Evolutionary conservation across 805 yeast species (phyloP), one percentile per base, ranked within the genome.

Genomic region (Kazachstania viticola): DNA sequence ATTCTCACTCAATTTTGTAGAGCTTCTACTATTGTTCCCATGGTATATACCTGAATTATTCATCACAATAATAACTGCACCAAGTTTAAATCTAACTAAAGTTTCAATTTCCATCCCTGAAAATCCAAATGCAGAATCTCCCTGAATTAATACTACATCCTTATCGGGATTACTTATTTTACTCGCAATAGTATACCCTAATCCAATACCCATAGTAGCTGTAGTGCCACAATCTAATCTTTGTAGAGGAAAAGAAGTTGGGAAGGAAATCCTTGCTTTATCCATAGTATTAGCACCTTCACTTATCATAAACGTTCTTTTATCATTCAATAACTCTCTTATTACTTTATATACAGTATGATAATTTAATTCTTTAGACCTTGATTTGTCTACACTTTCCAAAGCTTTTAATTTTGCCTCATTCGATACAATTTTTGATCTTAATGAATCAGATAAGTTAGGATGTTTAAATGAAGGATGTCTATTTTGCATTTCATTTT

Each of bases 211-310:
- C 85, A 78, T 79, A 0, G 84, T 78, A 1, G 82, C 83, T 53
- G 73, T 75, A 0, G 84, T 77, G 4, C 84, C 85, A 2, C 82
- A 81, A 45, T 78, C 87, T 15, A 78, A 52, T 24, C 82, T 53
- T 14, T 61, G 67, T 36, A 67, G 64, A 1, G 84, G 78, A 3
- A 42, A 41, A 6, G 56, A 51, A 30, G 75, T 60, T 4, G 73
- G 70, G 47, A 78, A 76, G 0, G 78, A 68, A 9, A 73, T 60
- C 29, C 85, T 60, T 2, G 83, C 75, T 15, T 71, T 61, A 42
- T 78, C 85, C 84, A 78, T 77, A 0, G 84, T 75, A 45, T 76
- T 75, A 1, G 85, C 84, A n/a, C 85, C 85, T 49, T 78, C 85
- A 4, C 75, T 64, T 1, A 77, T 67, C 24, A 66, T 60, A 3